These are phyloP conservation scores for Xylaria sp. DNA, from an alignment of 2,329 filamentous ascomycete genomes.

Conservation along the genomic window DNA sequence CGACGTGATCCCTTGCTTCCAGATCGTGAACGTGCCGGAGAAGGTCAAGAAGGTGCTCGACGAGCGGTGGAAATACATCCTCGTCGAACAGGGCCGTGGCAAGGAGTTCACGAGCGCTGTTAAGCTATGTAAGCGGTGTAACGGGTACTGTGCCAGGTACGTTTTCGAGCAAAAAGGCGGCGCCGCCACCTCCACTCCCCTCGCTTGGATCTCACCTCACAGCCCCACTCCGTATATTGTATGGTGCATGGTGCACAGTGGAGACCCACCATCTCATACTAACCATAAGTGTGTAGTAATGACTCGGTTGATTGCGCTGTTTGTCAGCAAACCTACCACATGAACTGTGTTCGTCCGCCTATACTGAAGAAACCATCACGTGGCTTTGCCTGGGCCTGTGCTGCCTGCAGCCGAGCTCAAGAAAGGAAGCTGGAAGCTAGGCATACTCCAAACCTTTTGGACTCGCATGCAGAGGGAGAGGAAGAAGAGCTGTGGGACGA, in stretches of 20 bases:
- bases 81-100: conserved; percentile 91
- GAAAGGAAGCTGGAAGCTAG: conserved; percentile 91
- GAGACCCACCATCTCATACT: conserved; percentile 30
- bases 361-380: conserved; percentile 95
- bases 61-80: conserved; percentile 95
- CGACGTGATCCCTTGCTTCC: conserved; percentile 90
- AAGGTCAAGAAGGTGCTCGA: conserved; percentile 96
- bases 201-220: conserved; percentile 11
- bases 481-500: conserved; percentile 73
- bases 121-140: conserved; percentile 95
- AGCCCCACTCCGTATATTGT: conserved; percentile 38
- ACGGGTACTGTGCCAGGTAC: conserved; percentile 89
- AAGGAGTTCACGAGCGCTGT: conserved; percentile 97
- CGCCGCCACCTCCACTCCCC: conserved; percentile 34
- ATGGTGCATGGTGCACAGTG: no score
- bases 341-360: conserved; percentile 95
- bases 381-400: conserved; percentile 98
- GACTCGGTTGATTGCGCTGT: conserved; percentile 98
- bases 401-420: conserved; percentile 93
- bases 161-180: conserved; percentile 50
- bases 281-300: conserved; percentile 65
- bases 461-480: conserved; percentile 73
- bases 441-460: conserved; percentile 80
- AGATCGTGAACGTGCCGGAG: conserved; percentile 95
- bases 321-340: conserved; percentile 95